A percentile compares a stretch with the other conserved stretches of the same genome.
These are phyloP conservation scores for Pythium pyrilobum DNA, from an alignment of 352 stramenopile genomes.

Conservation along the genomic window DNA sequence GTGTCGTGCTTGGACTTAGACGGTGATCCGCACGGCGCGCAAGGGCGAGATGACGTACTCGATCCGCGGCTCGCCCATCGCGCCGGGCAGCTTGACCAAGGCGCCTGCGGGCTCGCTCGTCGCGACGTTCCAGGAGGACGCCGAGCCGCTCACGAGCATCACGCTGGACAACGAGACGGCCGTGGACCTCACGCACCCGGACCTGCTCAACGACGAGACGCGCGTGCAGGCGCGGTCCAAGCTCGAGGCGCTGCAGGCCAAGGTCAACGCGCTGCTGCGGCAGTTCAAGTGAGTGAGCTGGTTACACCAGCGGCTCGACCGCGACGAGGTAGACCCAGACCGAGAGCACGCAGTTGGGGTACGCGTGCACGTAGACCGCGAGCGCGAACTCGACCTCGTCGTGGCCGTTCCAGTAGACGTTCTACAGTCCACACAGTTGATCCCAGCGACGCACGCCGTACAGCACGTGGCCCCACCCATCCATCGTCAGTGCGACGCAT, in stretches of 20 bases:
- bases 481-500: too few species aligned
- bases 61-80: conserved; percentile 57
- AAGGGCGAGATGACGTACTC: conserved; percentile 77
- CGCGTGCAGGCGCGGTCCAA: conserved; percentile 53
- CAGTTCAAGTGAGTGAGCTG: conserved; percentile 41
- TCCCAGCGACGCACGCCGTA: conserved; percentile 1
- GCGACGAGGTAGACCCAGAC: conserved; percentile 92
- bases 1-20: conserved; percentile 13
- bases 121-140: conserved; percentile 47
- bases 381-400: conserved; percentile 89
- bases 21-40: conserved; percentile 55
- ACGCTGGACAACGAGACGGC: conserved; percentile 56
- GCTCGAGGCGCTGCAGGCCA: conserved; percentile 61
- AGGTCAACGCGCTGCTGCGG: conserved; percentile 53
- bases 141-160: conserved; percentile 45
- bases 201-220: conserved; percentile 51
- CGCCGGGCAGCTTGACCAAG: conserved; percentile 49
- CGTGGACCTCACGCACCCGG: conserved; percentile 58
- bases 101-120: conserved; percentile 47
- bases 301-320: conserved; percentile 32
- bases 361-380: conserved; percentile 77
- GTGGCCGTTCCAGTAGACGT: conserved; percentile 87
- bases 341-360: conserved; percentile 85
- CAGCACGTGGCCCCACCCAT: too few species aligned
- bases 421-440: conserved; percentile 24